These are phyloP conservation scores for Xylaria sp. DNA, from an alignment of 2,329 filamentous ascomycete species.

Conservation along the genomic window DNA sequence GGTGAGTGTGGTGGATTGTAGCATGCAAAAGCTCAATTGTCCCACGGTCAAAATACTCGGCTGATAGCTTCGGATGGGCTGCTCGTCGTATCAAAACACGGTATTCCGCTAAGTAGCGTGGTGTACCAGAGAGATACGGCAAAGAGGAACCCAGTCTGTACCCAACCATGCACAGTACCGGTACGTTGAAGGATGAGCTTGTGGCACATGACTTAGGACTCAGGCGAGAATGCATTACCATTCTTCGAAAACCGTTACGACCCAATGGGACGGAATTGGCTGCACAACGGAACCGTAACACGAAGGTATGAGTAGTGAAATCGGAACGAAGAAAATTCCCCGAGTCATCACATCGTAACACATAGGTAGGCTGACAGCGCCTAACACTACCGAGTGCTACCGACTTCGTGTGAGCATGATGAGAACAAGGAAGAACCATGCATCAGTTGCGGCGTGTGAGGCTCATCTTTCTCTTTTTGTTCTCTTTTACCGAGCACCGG, in stretches of 20 bases:
- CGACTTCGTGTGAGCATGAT: slow-evolving; percentile 32
- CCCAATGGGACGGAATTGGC: slow-evolving; percentile 36
- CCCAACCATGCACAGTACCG: slow-evolving; percentile 28
- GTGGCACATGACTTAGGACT: slow-evolving; percentile 29
- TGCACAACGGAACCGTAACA: slow-evolving; percentile 30
- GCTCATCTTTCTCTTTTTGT: slow-evolving; percentile 22
- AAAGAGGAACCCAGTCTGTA: slow-evolving; percentile 18
- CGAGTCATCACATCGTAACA: slow-evolving; percentile 34
- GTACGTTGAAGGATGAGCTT: slow-evolving; percentile 18
- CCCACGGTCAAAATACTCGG: slow-evolving; percentile 23
- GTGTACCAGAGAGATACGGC: slow-evolving; percentile 26
- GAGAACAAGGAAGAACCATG: slow-evolving; percentile 34
- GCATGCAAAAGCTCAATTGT: slow-evolving; percentile 26
- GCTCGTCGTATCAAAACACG: slow-evolving; percentile 28
- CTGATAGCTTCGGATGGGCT: slow-evolving; percentile 26
- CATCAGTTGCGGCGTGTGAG: slow-evolving; percentile 33
- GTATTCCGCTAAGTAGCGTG: slow-evolving; percentile 23
- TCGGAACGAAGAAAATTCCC: slow-evolving; percentile 39
- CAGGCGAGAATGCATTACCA: slow-evolving; percentile 32
- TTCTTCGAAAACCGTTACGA: slow-evolving; percentile 38
- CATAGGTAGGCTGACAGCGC: slow-evolving; percentile 24
- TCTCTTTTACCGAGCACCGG: slow-evolving; percentile 24
- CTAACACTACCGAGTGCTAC: slow-evolving; percentile 32
- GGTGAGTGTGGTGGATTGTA: slow-evolving; percentile 29
- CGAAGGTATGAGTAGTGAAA: slow-evolving; percentile 24